These are phyloP conservation scores for Eutrema japonicum DNA, from an alignment of 345 rosid genomes.

Conservation along the genomic window DNA sequence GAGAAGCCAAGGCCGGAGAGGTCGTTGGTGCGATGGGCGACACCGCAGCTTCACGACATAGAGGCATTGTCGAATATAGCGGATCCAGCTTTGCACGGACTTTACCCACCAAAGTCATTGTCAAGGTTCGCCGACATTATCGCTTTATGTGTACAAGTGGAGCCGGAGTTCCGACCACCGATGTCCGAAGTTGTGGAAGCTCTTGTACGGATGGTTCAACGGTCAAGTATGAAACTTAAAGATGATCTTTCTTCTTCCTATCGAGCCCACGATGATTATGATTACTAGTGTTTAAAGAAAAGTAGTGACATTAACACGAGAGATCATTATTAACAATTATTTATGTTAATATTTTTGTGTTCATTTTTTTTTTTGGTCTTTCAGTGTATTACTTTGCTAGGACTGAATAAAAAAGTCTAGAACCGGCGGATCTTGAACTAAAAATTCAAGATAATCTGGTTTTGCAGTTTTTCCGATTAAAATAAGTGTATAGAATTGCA, in stretches of 20 bases:
- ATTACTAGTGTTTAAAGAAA: conserved; percentile 21
- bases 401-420: too few relatives aligned
- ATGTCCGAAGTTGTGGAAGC: conserved; percentile 86
- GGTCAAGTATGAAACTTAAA: conserved; percentile 47
- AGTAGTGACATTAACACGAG: background rate
- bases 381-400: background rate
- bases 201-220: conserved; percentile 43
- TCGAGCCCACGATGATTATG: conserved; percentile 42
- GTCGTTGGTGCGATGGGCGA: conserved; percentile 81
- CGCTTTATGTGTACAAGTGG: conserved; percentile 79
- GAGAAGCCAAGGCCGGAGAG: conserved; percentile 70
- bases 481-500: too few relatives aligned
- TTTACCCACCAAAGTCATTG: conserved; percentile 83
- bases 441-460: too few relatives aligned
- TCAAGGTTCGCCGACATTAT: conserved; percentile 82
- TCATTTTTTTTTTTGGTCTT: background rate
- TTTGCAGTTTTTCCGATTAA: too few relatives aligned
- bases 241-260: conserved; percentile 41
- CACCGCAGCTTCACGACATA: conserved; percentile 75
- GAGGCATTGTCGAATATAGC: conserved; percentile 78
- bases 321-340: background rate
- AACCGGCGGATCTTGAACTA: too few relatives aligned
- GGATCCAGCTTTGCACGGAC: conserved; percentile 90
- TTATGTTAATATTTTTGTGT: background rate
- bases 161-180: conserved; percentile 81